These are phyloP conservation scores for Micractinium sp. DNA, from an alignment of 139 green algal genomes.

Conservation along the genomic window DNA sequence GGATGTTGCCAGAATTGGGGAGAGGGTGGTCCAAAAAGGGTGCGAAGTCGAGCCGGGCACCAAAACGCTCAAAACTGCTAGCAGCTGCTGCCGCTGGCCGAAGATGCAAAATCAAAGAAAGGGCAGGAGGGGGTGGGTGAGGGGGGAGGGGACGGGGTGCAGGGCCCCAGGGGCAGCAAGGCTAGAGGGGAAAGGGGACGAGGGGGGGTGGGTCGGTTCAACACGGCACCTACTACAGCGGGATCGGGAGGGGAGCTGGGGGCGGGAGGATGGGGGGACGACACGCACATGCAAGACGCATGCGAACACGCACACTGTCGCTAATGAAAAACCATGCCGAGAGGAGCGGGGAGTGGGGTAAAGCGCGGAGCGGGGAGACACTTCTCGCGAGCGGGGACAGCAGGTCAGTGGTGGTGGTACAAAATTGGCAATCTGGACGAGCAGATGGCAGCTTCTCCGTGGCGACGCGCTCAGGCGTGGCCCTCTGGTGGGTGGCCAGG, in stretches of 20 bases:
- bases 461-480: neutral
- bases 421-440: neutral
- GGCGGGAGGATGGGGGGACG: neutral
- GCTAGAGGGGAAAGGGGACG: neutral
- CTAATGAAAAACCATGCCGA: neutral
- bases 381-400: neutral
- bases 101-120: slow-evolving; percentile 13
- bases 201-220: neutral
- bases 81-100: too few species aligned
- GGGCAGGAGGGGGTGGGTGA: neutral
- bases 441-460: neutral
- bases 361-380: neutral
- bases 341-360: neutral
- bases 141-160: neutral
- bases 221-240: neutral
- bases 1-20: too few species aligned
- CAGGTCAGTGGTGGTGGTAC: neutral
- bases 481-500: neutral
- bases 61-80: too few species aligned
- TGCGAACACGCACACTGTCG: neutral
- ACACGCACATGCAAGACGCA: neutral
- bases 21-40: too few species aligned
- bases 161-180: neutral
- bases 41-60: too few species aligned
- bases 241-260: neutral